Conservation (phyloP, 805 yeast species). For the Cyberlindnera galapagoensis region DNA sequence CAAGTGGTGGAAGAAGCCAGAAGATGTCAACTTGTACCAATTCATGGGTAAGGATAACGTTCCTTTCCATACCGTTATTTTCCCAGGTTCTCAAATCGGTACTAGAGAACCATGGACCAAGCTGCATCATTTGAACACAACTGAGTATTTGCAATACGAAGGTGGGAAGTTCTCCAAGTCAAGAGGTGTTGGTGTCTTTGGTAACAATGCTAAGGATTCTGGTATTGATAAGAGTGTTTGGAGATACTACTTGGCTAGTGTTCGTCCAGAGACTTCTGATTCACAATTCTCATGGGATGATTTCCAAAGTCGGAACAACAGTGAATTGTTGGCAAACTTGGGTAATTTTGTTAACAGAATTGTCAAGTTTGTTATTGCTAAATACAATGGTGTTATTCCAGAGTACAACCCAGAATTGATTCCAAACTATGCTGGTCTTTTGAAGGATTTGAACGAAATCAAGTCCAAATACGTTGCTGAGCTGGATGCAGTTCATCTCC, state of each 20-base stretch:
- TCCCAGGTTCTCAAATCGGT: conserved; percentile 91
- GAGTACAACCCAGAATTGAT: conserved; percentile 43
- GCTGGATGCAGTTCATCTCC: conserved; percentile 73
- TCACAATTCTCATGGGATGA: conserved; percentile 97
- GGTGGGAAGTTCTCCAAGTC: conserved; percentile 98
- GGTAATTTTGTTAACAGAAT: conserved; percentile 96
- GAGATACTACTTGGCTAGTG: conserved; percentile 91
- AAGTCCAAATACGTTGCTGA: conserved; percentile 56
- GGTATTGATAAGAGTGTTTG: conserved; percentile 91
- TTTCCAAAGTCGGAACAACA: conserved; percentile 88
- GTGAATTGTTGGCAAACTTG: conserved; percentile 88
- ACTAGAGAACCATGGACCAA: conserved; percentile 86
- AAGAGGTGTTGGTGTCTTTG: conserved; percentile 97
- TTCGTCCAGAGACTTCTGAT: conserved; percentile 94
- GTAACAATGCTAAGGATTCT: conserved; percentile 92
- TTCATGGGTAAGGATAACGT: conserved; percentile 99
- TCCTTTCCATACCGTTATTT: conserved; percentile 97
- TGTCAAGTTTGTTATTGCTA: conserved; percentile 82
- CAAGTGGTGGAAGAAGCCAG: conserved; percentile 94
- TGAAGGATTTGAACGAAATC: conserved; percentile 55
- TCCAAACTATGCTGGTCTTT: conserved; percentile 39
- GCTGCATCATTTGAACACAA: conserved; percentile 85
- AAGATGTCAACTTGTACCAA: conserved; percentile 81
- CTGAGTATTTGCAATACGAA: conserved; percentile 96
- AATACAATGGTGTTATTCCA: conserved; percentile 89